These are phyloP conservation scores for Rhizopogon vinicolor DNA, from an alignment of 768 basidiomycete genomes.

Conservation along the genomic window DNA sequence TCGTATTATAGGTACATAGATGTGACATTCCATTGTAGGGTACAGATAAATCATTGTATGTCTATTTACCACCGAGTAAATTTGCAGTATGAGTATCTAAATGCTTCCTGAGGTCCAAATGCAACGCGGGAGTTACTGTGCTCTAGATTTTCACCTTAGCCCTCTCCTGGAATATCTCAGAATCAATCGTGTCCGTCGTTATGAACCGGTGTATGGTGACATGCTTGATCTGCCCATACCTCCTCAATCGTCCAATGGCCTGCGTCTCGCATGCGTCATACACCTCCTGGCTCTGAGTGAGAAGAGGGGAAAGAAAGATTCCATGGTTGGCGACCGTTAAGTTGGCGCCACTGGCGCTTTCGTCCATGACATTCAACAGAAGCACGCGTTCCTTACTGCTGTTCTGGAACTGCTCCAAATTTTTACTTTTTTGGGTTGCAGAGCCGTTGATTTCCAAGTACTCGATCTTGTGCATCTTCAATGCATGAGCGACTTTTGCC, in stretches of 20 bases:
- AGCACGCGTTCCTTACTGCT: slow-evolving; percentile 74
- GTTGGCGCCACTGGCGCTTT: slow-evolving; percentile 92
- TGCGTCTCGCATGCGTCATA: slow-evolving; percentile 83
- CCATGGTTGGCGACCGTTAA: slow-evolving; percentile 92
- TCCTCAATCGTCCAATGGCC: slow-evolving; percentile 77
- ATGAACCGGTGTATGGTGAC: slow-evolving; percentile 83
- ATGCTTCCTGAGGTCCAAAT: not conserved
- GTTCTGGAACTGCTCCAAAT: slow-evolving; percentile 83
- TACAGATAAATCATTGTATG: not conserved
- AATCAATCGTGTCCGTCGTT: slow-evolving; percentile 85
- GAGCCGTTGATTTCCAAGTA: slow-evolving; percentile 82
- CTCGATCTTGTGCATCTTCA: slow-evolving; percentile 63
- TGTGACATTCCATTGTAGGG: not conserved
- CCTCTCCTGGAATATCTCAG: slow-evolving; percentile 68
- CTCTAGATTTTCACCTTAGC: slow-evolving; percentile 24
- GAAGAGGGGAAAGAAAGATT: slow-evolving; percentile 89
- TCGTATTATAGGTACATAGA: slow-evolving; percentile 7
- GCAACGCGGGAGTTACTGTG: not conserved
- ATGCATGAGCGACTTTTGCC: slow-evolving; percentile 84
- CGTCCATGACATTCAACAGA: slow-evolving; percentile 89
- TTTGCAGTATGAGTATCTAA: not conserved
- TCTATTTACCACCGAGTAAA: not conserved
- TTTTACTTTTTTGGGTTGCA: slow-evolving; percentile 73
- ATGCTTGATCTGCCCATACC: slow-evolving; percentile 77
- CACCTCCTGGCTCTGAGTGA: slow-evolving; percentile 75